Evolutionary conservation across 2,329 filamentous ascomycete genomes (phyloP).

Genomic region (Pezicula radicicola): DNA sequence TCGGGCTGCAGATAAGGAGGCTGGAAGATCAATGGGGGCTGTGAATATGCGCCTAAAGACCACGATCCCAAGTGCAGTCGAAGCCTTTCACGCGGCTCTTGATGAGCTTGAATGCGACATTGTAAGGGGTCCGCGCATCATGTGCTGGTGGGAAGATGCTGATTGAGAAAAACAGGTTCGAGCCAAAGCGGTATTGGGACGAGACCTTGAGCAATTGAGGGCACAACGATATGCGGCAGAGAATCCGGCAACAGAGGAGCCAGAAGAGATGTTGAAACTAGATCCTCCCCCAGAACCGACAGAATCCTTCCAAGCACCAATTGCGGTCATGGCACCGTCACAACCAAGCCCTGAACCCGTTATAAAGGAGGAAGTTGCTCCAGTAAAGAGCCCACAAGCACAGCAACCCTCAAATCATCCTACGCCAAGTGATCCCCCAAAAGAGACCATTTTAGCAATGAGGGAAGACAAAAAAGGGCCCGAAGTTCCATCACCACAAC

Average conservation of each 20-base stretch:
- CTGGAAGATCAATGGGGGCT: slow-evolving; percentile 33
- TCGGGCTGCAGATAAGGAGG: slow-evolving; percentile 44
- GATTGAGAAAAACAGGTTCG: slow-evolving; percentile 32
- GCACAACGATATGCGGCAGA: slow-evolving; percentile 24
- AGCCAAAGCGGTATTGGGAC: slow-evolving; percentile 52
- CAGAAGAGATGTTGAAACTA: slow-evolving; percentile 13
- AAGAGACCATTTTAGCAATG: slow-evolving; percentile 5
- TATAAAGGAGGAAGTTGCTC: slow-evolving; percentile 16
- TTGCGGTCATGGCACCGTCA: slow-evolving; percentile 15
- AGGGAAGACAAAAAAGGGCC: slow-evolving; percentile 5
- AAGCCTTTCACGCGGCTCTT: slow-evolving; percentile 44
- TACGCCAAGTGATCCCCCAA: slow-evolving; percentile 8
- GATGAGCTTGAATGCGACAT: slow-evolving; percentile 57
- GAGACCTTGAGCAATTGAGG: slow-evolving; percentile 45
- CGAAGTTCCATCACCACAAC: slow-evolving; percentile 17
- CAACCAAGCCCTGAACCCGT: slow-evolving; percentile 6
- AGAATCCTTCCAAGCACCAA: neutral
- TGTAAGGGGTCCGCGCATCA: slow-evolving; percentile 33
- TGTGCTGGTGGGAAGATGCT: neutral
- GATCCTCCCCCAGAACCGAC: slow-evolving; percentile 13
- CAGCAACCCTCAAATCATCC: neutral
- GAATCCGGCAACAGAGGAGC: slow-evolving; percentile 17
- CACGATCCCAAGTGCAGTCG: slow-evolving; percentile 23
- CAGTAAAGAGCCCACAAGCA: slow-evolving; percentile 11
- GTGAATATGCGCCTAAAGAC: slow-evolving; percentile 17